Evolutionary conservation across 1,284 basidiomycete genomes (phyloP), one percentile per base, ranked within the genome.

Genomic region (Macrocystidia cucumis): DNA sequence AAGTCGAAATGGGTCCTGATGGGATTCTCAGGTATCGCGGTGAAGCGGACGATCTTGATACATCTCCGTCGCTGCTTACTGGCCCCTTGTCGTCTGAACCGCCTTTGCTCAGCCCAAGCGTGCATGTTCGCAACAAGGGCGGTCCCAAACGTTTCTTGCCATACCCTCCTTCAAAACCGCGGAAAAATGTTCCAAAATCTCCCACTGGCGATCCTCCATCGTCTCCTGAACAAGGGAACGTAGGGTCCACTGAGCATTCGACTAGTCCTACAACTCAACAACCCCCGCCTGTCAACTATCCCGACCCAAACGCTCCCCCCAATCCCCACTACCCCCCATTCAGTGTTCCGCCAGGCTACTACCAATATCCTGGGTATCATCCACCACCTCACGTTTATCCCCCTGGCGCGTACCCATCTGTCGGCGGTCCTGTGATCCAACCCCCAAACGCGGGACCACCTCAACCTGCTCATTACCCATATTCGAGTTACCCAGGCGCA

Each of bases 1-100:
- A 89, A 56, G 82, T 91, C 25, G 88, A 92, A 52, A 63, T 85
- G 23, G 90, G 86, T 22, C 66, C 74, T 1, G 91, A 95, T 54
- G 91, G 91, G 37, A 49, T 84, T 5, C 79, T 79, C 17, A 72
- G 86, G 14, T 96, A 93, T 55, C 71, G 83, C 22, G 82, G 82
- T 29, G 82, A 87, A 51, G 79, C 80, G 12, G 82, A 87, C 50
- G 83, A 86, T 35, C 54, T 65, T 27, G 67, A 69, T 29, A 49
- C 49, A 5, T 69, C 74, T 2, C 63, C 72, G 0, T 58, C 69
- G 8, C 51, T 72, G 29, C 51, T 72, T 30, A 51, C 69, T 5
- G 61, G 12, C 8, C 67, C 75, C 0, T 51, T 78, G 13, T 66
- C 74, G 2, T 61, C 67, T 11, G 70, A 65, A 9, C 55, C 71